Conservation (phyloP, 179 eudicot genomes). For the Spergularia azorica region DNA sequence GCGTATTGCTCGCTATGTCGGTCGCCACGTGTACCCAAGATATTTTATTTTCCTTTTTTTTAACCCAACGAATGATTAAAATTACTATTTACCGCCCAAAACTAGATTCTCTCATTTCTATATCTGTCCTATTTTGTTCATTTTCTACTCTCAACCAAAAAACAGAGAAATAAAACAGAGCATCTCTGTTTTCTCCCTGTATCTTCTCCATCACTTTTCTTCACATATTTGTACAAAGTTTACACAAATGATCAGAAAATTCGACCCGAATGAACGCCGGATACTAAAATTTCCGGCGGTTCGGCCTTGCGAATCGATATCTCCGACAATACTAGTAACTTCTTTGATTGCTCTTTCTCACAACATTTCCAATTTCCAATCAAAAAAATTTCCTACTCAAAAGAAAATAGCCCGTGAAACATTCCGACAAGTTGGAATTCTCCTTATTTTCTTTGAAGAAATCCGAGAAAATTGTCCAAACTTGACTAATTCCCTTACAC, state of each 20-base stretch:
- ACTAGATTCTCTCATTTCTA: background rate
- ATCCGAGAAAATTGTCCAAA: slow-evolving; percentile 32
- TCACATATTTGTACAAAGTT: background rate
- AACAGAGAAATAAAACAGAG: slow-evolving; percentile 31
- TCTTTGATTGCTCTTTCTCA: slow-evolving; percentile 57
- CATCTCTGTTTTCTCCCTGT: slow-evolving; percentile 19
- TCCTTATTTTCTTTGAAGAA: slow-evolving; percentile 63
- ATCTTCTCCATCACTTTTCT: background rate
- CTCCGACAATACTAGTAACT: slow-evolving; percentile 51
- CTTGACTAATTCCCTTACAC: slow-evolving; percentile 27
- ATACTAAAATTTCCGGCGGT: slow-evolving; percentile 61
- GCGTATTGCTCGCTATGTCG: slow-evolving; percentile 20
- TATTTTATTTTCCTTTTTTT: background rate
- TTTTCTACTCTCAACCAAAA: background rate
- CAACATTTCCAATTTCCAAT: slow-evolving; percentile 36
- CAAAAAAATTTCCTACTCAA: slow-evolving; percentile 50
- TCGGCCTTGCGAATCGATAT: slow-evolving; percentile 63
- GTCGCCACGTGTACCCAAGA: slow-evolving; percentile 30
- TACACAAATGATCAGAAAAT: slow-evolving; percentile 44
- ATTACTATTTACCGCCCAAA: no score
- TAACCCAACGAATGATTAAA: background rate
- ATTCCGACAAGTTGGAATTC: slow-evolving; percentile 54
- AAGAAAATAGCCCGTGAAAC: slow-evolving; percentile 49
- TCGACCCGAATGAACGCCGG: slow-evolving; percentile 60
- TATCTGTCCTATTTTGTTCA: background rate